Evolutionary conservation across 306 rosid species (phyloP).

Genomic region (Glycine soja): DNA sequence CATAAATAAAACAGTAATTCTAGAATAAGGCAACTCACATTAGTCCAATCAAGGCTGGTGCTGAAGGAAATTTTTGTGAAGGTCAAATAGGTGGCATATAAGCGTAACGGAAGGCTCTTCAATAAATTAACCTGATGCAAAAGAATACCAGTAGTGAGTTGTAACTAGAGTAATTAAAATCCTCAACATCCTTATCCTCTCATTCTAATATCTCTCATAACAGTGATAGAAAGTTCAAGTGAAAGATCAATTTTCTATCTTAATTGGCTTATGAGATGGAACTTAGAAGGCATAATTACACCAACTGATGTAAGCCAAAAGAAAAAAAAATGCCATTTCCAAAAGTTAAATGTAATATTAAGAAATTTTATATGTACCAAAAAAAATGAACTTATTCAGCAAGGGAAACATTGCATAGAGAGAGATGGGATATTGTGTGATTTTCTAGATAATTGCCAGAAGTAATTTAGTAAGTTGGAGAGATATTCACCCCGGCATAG

Average conservation of each 20-base stretch:
- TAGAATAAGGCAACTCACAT: slow-evolving; percentile 60
- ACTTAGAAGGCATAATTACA: slow-evolving; percentile 12
- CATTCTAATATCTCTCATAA: slow-evolving; percentile 5
- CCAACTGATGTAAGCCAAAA: background rate
- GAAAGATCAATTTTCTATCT: background rate
- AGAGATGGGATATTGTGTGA: background rate
- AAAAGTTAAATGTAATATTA: slow-evolving; percentile 26
- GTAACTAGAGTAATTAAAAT: background rate
- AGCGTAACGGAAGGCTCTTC: slow-evolving; percentile 78
- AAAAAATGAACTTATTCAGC: background rate
- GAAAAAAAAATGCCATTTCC: background rate
- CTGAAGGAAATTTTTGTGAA: slow-evolving; percentile 60
- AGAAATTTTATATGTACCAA: background rate
- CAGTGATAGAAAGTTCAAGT: background rate
- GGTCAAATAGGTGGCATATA: slow-evolving; percentile 66
- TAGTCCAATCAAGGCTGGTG: slow-evolving; percentile 69
- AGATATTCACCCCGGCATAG: slow-evolving; percentile 79
- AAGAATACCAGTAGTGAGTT: slow-evolving; percentile 39
- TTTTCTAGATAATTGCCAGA: background rate
- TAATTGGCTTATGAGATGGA: background rate
- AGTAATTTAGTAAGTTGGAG: slow-evolving; percentile 7
- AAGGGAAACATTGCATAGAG: background rate
- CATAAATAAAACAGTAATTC: slow-evolving; percentile 11
- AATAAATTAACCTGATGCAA: slow-evolving; percentile 70
- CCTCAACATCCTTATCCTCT: background rate